Percentiles rank a stretch among this genome's conserved stretches.
phyloP scores from a whole-genome alignment of 2,329 filamentous ascomycete genomes.

The Neurospora sp. region DNA sequence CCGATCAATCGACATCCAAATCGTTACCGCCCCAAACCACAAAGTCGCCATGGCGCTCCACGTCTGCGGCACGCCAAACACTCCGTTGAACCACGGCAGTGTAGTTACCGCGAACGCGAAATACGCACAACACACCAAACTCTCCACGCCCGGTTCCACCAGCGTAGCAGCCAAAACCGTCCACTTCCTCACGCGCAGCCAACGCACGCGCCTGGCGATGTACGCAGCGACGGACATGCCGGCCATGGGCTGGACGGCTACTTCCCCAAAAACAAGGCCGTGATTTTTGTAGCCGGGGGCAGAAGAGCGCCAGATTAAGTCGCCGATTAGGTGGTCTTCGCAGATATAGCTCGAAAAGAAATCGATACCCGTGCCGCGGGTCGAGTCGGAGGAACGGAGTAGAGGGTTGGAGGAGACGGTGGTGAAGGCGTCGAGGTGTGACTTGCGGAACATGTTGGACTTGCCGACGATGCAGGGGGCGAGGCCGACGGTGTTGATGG shows the following conservation, averaged over 20 bases:
- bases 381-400: constrained; percentile 26
- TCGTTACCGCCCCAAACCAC: constrained; percentile 55
- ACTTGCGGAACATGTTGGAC: constrained; percentile 95
- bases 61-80: constrained; percentile 46
- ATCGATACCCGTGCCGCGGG: constrained; percentile 62
- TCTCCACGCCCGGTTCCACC: constrained; percentile 87
- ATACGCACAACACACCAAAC: constrained; percentile 72
- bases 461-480: constrained; percentile 95
- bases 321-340: constrained; percentile 93
- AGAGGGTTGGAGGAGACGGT: constrained; percentile 36
- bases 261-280: constrained; percentile 71
- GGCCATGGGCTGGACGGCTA: constrained; percentile 83
- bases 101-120: constrained; percentile 72
- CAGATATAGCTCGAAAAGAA: constrained; percentile 95
- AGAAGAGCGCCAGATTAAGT: constrained; percentile 71
- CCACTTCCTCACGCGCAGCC: constrained; percentile 90
- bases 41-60: constrained; percentile 55
- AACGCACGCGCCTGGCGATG: constrained; percentile 70
- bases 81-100: constrained; percentile 50
- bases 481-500: constrained; percentile 85
- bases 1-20: constrained; percentile 72
- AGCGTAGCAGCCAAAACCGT: constrained; percentile 83
- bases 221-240: constrained; percentile 72
- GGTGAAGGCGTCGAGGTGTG: constrained; percentile 72
- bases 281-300: constrained; percentile 66